These are phyloP conservation scores for Nevesoporus exiguus DNA, from an alignment of 768 basidiomycete species.

Conservation along the genomic window DNA sequence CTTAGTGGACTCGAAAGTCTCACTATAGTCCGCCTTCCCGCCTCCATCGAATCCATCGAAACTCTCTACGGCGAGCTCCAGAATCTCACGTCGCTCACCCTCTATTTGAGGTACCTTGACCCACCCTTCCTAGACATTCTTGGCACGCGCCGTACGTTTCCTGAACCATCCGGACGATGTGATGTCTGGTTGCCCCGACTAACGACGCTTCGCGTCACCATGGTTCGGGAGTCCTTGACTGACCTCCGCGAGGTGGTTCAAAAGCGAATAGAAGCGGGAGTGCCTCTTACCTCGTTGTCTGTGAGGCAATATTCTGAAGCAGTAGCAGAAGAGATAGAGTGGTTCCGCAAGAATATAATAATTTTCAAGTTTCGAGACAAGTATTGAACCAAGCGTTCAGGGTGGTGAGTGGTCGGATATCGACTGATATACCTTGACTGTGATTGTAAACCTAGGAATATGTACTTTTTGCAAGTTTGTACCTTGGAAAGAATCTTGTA, in stretches of 20 bases:
- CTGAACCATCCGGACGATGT: conserved; percentile 1
- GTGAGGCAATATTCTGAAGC: too few relatives aligned
- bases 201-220: conserved; percentile 44
- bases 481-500: too few relatives aligned
- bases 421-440: too few relatives aligned
- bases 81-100: conserved; percentile 10
- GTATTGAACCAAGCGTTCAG: too few relatives aligned
- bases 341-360: neutral
- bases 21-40: neutral
- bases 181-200: conserved; percentile 48
- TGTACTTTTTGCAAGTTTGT: too few relatives aligned
- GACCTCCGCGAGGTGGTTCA: neutral
- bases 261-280: neutral
- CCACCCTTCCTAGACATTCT: conserved; percentile 28
- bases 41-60: neutral
- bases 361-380: neutral
- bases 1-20: neutral
- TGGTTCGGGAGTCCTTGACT: conserved; percentile 25
- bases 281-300: neutral
- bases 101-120: conserved; percentile 32
- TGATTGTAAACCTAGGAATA: too few relatives aligned
- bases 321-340: neutral
- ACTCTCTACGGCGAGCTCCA: neutral
- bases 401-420: too few relatives aligned
- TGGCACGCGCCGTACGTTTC: neutral